phyloP scores from a whole-genome alignment of 75 land plant species.

The Pseudotsuga menziesii region DNA sequence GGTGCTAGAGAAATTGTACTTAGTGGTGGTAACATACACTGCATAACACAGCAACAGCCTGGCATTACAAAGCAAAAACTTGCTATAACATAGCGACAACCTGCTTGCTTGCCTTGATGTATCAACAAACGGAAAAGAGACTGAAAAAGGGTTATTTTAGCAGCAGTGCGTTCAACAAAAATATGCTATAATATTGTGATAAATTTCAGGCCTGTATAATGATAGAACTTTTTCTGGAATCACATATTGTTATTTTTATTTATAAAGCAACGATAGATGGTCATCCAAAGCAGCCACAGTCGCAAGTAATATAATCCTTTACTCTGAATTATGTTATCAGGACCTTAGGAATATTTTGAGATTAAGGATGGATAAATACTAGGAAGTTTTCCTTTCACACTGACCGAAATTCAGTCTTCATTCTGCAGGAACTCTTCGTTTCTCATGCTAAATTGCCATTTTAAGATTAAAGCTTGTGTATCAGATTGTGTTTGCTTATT shows the following conservation, averaged over 20 bases:
- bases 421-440: not conserved
- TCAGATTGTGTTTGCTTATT: too few species aligned
- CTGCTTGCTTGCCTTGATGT: constrained; percentile 14
- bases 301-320: not conserved
- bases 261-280: not conserved
- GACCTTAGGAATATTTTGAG: not conserved
- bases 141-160: not conserved
- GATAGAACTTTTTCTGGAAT: not conserved
- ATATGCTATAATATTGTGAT: not conserved
- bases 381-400: not conserved
- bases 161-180: not conserved
- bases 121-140: not conserved
- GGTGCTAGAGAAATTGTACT: constrained; percentile 70
- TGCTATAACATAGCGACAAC: constrained; percentile 45
- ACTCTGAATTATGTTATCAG: not conserved
- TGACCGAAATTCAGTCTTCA: not conserved
- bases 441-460: too few species aligned
- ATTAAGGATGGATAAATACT: not conserved
- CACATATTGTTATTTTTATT: not conserved
- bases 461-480: too few species aligned
- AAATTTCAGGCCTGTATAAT: not conserved
- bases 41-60: constrained; percentile 69
- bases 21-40: constrained; percentile 86
- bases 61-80: too few species aligned
- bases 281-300: not conserved